phyloP scores from a whole-genome alignment of 2,329 filamentous ascomycete genomes.

The Aspergillus puulaauensis region DNA sequence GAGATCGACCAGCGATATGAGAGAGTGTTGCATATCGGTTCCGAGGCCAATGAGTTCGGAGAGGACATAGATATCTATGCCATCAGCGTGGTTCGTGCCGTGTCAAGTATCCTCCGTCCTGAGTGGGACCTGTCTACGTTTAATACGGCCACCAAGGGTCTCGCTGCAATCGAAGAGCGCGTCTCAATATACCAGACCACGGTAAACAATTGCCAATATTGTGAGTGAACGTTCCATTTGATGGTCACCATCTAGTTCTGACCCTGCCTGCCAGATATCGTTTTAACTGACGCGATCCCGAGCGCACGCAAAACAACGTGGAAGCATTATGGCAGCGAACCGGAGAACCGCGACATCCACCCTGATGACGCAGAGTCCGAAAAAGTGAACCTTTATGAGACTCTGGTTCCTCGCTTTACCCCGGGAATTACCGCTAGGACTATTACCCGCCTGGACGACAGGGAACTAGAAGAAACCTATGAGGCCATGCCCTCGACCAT shows the following conservation, averaged over 20 bases:
- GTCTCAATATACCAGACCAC: conserved; percentile 14
- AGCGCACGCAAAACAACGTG: neutral
- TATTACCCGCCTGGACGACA: neutral
- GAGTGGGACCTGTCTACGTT: conserved; percentile 16
- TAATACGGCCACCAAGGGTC: neutral
- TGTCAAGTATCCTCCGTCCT: conserved; percentile 18
- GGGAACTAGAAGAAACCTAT: neutral
- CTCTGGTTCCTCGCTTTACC: neutral
- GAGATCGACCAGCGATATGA: neutral
- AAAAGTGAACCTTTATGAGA: neutral
- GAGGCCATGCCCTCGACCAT: neutral
- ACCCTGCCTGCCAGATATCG: neutral
- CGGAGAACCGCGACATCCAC: neutral
- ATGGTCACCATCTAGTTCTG: neutral
- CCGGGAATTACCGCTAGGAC: neutral
- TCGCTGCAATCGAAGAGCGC: conserved; percentile 14
- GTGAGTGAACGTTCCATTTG: neutral
- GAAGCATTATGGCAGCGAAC: neutral
- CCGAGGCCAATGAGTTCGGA: neutral
- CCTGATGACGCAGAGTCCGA: neutral
- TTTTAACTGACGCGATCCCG: neutral
- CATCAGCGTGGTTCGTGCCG: neutral
- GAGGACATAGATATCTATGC: neutral
- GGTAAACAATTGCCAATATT: conserved; percentile 23
- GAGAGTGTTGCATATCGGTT: neutral